These are phyloP conservation scores for Ophiocytium majus DNA, from an alignment of 352 stramenopile species.

Conservation along the genomic window DNA sequence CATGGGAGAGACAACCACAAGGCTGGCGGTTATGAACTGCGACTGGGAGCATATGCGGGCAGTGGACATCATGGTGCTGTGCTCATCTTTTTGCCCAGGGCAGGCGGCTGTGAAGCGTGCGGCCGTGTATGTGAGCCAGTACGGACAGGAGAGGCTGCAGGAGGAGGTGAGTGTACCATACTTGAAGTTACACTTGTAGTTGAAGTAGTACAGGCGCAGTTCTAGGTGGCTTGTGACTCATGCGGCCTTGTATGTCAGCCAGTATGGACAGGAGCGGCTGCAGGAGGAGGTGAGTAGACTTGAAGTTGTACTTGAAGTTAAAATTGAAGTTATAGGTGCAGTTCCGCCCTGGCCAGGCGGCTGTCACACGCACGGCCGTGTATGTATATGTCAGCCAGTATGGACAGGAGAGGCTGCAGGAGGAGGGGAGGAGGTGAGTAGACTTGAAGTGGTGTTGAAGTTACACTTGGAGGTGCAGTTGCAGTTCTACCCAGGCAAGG, in stretches of 20 bases:
- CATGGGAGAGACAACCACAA: constrained; percentile 66
- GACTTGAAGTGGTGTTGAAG: background rate
- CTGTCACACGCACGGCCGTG: constrained; percentile 84
- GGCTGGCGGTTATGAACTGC: constrained; percentile 90
- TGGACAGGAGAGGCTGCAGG: constrained; percentile 85
- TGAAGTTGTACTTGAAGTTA: background rate
- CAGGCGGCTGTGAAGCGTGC: constrained; percentile 81
- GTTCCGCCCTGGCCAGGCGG: constrained; percentile 72
- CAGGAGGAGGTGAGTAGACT: constrained; percentile 62
- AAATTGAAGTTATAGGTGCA: background rate
- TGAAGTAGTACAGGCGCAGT: constrained; percentile 85
- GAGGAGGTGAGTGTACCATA: constrained; percentile 57
- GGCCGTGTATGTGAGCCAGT: constrained; percentile 92
- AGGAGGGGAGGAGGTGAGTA: constrained; percentile 61
- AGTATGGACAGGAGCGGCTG: constrained; percentile 91
- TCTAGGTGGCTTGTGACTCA: constrained; percentile 75
- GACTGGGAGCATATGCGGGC: constrained; percentile 93
- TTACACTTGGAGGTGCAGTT: constrained; percentile 72
- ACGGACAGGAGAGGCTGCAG: constrained; percentile 86
- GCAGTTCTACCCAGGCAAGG: constrained; percentile 83
- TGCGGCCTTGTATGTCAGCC: constrained; percentile 90
- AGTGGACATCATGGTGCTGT: constrained; percentile 89
- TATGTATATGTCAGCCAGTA: constrained; percentile 91
- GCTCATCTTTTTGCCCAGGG: constrained; percentile 82
- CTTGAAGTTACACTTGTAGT: constrained; percentile 62